Base-by-base conservation (phyloP, 192 early-diverging fungal species). In the Coemansia sp. region DNA sequence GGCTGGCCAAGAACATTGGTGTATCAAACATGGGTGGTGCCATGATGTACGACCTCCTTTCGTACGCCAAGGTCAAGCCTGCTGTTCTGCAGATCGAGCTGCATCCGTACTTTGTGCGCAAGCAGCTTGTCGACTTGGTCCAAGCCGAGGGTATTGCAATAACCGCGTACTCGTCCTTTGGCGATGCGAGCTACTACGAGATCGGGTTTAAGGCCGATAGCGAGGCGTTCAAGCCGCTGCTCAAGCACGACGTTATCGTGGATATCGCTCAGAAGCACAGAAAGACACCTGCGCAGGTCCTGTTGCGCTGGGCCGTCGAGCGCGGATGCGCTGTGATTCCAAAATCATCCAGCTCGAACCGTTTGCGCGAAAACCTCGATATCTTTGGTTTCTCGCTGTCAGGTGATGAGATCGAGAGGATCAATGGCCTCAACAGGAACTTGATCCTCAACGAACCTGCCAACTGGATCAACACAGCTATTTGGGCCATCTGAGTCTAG, bases 11-110 rank as follows among this genome's bases (percentile, higher is more conserved):
- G 33, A 75, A 74, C 34, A 92, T 93, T 59, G 91, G 91, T 12
- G 87, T 93, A 1, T 85, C 82, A 35, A 93, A 93, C 55, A 91
- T 86, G 74, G 70, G 78, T 16, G 79, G 77, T 21, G 52, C 61
- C 2, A 85, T 90, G 48, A 64, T 92, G n/a, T 67, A 84, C 37
- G 82, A 86, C 40, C 48, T 90, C 2, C 64, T 89, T 21, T 61
- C 78, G 46, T 75, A 68, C 29, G 84, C 84, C 16, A 59, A 61
- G 26, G 48, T 82, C 23, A 72, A 49, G 13, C 95, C 95, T 16
- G 91, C 88, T 29, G 91, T 91, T 20, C 89, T 92, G 75, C 93
- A 97, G 75, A 84, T 95, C 53, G 94, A 96, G 67, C 58, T 92
- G 42, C 91, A 94, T 71, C 92, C 92, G 1, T 82, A 77, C 20